These are phyloP conservation scores for Starmerella tilneyi DNA, from an alignment of 805 yeast species.

Conservation along the genomic window DNA sequence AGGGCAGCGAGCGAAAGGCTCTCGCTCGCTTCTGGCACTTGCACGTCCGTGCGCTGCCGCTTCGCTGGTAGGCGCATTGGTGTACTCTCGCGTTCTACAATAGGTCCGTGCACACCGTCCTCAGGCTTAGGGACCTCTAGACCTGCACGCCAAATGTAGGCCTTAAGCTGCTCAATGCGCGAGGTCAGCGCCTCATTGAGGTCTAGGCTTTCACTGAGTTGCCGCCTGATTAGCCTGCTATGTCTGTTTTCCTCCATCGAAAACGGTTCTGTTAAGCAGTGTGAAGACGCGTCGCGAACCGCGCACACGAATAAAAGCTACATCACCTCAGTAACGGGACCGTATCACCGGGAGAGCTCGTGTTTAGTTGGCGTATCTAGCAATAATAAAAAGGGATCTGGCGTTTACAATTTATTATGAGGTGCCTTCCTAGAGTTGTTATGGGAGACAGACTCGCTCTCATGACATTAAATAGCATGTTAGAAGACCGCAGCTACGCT, in stretches of 20 bases:
- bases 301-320: not conserved
- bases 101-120: slow-evolving; percentile 15
- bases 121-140: slow-evolving; percentile 15
- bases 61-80: not conserved
- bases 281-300: slow-evolving; percentile 2
- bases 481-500: too few relatives aligned
- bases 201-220: slow-evolving; percentile 12
- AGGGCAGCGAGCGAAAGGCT: not conserved
- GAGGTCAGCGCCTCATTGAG: slow-evolving; percentile 8
- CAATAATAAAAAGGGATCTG: too few relatives aligned
- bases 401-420: too few relatives aligned
- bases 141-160: slow-evolving; percentile 16
- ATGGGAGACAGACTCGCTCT: too few relatives aligned
- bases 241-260: slow-evolving; percentile 8
- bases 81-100: slow-evolving; percentile 4
- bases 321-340: not conserved
- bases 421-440: too few relatives aligned
- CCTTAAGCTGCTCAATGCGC: slow-evolving; percentile 16
- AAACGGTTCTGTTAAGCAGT: not conserved
- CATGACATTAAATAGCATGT: too few relatives aligned
- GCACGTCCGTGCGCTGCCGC: not conserved
- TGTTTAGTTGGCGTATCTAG: too few relatives aligned
- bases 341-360: too few relatives aligned
- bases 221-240: slow-evolving; percentile 12
- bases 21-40: not conserved